Evolutionary conservation across 257 asterid species (phyloP).

Genomic region (Haberlea rhodopensis): DNA sequence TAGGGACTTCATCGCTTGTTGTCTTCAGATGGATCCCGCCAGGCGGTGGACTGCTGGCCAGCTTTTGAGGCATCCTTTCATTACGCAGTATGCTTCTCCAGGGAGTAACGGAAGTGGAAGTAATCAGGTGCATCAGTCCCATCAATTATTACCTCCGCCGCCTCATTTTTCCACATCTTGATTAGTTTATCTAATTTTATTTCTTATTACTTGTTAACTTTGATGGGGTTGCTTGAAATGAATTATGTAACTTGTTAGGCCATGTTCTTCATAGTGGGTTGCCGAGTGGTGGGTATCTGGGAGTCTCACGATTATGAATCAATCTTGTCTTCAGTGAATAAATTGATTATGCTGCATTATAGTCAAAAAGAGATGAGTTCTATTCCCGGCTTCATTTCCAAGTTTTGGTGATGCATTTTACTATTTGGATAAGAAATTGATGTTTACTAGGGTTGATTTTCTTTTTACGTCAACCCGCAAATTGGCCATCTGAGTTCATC

Average conservation of each 20-base stretch:
- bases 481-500: conserved; percentile 6
- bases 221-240: conserved; percentile 23
- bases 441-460: neutral
- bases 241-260: conserved; percentile 22
- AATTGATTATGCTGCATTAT: conserved; percentile 23
- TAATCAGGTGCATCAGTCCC: conserved; percentile 42
- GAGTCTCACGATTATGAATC: conserved; percentile 20
- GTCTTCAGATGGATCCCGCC: conserved; percentile 57
- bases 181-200: conserved; percentile 22
- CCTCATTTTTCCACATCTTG: conserved; percentile 60
- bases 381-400: conserved; percentile 21
- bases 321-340: conserved; percentile 25
- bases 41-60: conserved; percentile 51
- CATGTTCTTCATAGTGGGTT: conserved; percentile 25
- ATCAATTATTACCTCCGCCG: conserved; percentile 63
- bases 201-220: conserved; percentile 12
- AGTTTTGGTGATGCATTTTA: conserved; percentile 18
- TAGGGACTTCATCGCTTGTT: conserved; percentile 53
- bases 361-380: conserved; percentile 23
- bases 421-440: conserved; percentile 21
- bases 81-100: conserved; percentile 42
- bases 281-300: conserved; percentile 19
- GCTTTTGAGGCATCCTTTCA: conserved; percentile 54
- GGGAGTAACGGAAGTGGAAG: conserved; percentile 31
- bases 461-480: neutral